Percentiles rank a stretch among this genome's conserved stretches.
phyloP scores from a whole-genome alignment of 306 rosid genomes.

The Hippophae tibetana region DNA sequence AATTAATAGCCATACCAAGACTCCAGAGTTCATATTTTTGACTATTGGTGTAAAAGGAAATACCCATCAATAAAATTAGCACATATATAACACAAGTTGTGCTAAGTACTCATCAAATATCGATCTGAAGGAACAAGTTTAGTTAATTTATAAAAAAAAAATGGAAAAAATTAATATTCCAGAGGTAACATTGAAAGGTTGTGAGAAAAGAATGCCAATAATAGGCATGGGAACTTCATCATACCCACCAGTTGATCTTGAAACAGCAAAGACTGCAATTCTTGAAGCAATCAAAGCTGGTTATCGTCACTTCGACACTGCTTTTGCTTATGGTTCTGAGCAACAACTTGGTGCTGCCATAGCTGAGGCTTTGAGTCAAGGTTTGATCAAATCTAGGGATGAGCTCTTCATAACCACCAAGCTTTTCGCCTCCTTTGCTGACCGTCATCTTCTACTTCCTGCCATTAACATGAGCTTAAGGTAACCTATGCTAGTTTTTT shows the following conservation, averaged over 20 bases:
- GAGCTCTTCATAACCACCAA: slow-evolving; percentile 57
- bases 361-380: slow-evolving; percentile 19
- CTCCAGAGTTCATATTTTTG: too few species aligned
- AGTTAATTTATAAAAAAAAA: too few species aligned
- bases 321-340: slow-evolving; percentile 19
- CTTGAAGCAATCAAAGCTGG: slow-evolving; percentile 29
- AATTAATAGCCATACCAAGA: too few species aligned
- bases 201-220: slow-evolving; percentile 13
- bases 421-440: slow-evolving; percentile 39
- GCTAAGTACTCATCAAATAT: too few species aligned
- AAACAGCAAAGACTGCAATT: slow-evolving; percentile 9
- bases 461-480: slow-evolving; percentile 16
- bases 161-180: background rate
- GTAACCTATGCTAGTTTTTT: too few species aligned
- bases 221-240: slow-evolving; percentile 25
- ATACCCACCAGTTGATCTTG: background rate
- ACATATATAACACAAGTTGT: too few species aligned
- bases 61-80: too few species aligned
- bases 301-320: slow-evolving; percentile 29
- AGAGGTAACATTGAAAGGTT: background rate
- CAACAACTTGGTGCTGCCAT: slow-evolving; percentile 25
- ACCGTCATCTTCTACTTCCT: slow-evolving; percentile 40
- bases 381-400: slow-evolving; percentile 35
- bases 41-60: too few species aligned
- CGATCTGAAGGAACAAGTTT: too few species aligned